Evolutionary conservation across 495 filamentous ascomycete genomes (phyloP), one percentile per base, ranked within the genome.

Genomic region (Patellaria atrata): DNA sequence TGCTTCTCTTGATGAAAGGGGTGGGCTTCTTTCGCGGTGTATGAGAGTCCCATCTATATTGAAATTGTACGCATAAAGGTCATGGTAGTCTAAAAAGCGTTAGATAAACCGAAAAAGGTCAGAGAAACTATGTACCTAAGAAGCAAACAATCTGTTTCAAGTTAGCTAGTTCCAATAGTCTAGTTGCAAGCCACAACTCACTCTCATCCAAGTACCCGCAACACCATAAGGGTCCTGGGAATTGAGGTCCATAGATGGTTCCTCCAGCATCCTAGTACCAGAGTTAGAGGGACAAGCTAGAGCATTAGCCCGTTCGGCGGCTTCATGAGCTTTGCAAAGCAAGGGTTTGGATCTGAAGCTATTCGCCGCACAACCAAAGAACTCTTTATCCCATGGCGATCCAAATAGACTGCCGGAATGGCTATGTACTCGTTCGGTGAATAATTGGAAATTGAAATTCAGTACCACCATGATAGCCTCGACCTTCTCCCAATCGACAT

Each of bases 401-500:
- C 42, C 45, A 35, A 70, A 66, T 23, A 56, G 46, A 4, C 53
- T 53, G 9, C 53, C 55, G 3, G 45, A 48, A n/a, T n/a, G n/a
- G n/a, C n/a, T n/a, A n/a, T n/a, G n/a, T n/a, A n/a, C n/a, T n/a
- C 62, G 57, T 8, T 64, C 48, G 13, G 56, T 50, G 35, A 67
- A 67, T 11, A 44, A 38, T 26, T 50, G 44, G 25, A 76, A 55
- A 45, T 77, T 79, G 30, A 59, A 56, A 3, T 61, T 61, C 10
- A 78, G 46, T 19, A 76, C 64, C 0, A 79, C 49, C 64, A 76
- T 60, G 20, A 77, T 61, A 0, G 73, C 70, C 43, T 81, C 75
- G 14, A 77, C 50, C 57, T 72, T 77, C 49, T 81, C 75, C 76
- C 75, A 81, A 44, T 81, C 74, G 2, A 76, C 70, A 7, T 47